phyloP scores from a whole-genome alignment of 441 rosid species.

The Pelargonium myrrhifolium region DNA sequence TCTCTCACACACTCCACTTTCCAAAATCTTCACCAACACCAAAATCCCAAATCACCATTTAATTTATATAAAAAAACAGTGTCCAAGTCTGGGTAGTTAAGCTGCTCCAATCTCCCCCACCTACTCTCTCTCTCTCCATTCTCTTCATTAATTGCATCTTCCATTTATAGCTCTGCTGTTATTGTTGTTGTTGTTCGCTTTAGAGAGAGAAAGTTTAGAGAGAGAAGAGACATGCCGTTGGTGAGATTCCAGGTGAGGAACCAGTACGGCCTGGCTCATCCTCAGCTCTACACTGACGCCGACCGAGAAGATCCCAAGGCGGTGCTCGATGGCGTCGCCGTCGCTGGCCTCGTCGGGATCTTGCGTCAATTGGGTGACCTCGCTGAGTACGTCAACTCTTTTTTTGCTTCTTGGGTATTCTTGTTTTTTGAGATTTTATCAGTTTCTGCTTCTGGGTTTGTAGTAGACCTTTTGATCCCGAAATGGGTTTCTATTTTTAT shows the following conservation, averaged over 20 bases:
- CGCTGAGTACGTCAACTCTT: slow-evolving; percentile 55
- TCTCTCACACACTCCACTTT: no score
- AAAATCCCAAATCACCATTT: background rate
- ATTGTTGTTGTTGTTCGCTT: background rate
- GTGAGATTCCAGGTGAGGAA: slow-evolving; percentile 69
- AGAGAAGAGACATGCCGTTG: slow-evolving; percentile 52
- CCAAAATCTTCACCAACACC: background rate
- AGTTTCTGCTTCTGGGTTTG: background rate
- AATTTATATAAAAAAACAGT: background rate
- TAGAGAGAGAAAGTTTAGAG: slow-evolving; percentile 1
- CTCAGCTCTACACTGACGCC: slow-evolving; percentile 50
- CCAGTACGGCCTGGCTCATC: slow-evolving; percentile 62
- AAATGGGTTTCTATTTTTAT: background rate
- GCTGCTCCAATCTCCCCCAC: slow-evolving; percentile 47
- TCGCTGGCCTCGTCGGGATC: slow-evolving; percentile 93
- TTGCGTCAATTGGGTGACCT: slow-evolving; percentile 98
- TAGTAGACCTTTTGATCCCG: background rate
- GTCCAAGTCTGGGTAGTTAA: slow-evolving; percentile 40
- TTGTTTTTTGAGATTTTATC: background rate
- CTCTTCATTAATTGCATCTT: slow-evolving; percentile 15
- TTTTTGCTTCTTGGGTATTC: background rate
- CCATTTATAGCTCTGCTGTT: slow-evolving; percentile 5
- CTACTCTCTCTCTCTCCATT: slow-evolving; percentile 23
- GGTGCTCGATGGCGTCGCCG: slow-evolving; percentile 71
- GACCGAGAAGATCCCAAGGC: slow-evolving; percentile 78